Percentiles rank a stretch among this genome's conserved stretches.
These are phyloP conservation scores for Mortierella hygrophila DNA, from an alignment of 192 early-diverging fungal species.

Conservation along the genomic window DNA sequence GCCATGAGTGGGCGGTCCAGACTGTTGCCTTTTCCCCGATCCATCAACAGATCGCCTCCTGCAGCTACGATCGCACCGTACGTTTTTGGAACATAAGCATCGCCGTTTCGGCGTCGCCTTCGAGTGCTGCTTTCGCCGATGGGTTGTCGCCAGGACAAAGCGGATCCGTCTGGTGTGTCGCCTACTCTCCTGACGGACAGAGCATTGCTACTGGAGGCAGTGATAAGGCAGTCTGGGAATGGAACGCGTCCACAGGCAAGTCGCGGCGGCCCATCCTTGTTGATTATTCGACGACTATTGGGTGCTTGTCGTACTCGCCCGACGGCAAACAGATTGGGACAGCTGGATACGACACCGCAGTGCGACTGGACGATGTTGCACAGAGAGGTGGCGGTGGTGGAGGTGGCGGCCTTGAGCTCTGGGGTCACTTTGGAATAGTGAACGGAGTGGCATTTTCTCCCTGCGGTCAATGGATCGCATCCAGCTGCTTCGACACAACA, in stretches of 20 bases:
- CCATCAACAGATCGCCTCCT: neutral
- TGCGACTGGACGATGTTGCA: neutral
- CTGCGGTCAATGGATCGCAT: neutral
- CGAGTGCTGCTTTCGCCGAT: neutral
- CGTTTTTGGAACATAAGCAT: neutral
- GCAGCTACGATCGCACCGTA: neutral
- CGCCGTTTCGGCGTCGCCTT: neutral
- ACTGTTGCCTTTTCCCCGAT: neutral
- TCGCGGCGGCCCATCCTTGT: neutral
- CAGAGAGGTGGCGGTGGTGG: too few species aligned
- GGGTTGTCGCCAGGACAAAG: too few species aligned
- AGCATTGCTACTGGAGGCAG: neutral
- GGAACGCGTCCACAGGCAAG: neutral
- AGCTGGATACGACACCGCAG: neutral
- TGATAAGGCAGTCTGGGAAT: neutral
- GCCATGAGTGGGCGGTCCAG: neutral
- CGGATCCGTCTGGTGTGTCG: neutral
- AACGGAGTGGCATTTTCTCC: neutral
- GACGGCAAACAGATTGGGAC: neutral
- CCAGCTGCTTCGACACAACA: neutral
- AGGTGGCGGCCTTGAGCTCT: neutral
- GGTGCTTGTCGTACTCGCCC: neutral
- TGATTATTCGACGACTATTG: neutral
- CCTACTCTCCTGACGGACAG: neutral
- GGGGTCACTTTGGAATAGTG: neutral